Base-by-base conservation (phyloP, 2,329 filamentous ascomycete species). In the Westerdykella ornata region DNA sequence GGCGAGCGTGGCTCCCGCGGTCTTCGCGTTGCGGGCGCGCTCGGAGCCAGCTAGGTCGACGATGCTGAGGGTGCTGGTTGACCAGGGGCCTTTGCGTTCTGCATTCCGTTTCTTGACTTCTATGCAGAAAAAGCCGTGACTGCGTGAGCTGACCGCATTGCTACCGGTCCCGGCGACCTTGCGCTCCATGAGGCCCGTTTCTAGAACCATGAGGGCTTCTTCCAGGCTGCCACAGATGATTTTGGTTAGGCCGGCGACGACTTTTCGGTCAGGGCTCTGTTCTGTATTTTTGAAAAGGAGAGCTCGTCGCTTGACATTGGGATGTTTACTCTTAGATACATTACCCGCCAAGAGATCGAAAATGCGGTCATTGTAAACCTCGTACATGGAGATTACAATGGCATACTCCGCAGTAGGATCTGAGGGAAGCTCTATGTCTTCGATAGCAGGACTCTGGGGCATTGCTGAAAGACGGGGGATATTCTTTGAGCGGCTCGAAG, bases 341-440 rank as follows among this genome's bases (percentile, higher is more conserved):
- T 78, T 75, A 0, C 75, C 72, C 0, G 84, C 85, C 1, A 98
- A 73, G 0, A 98, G 79, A 57, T 98, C 92, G 63, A 94, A 97
- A 51, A 98, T 97, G 28, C 89, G 82, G 68, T 98, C 90, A 60
- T 98, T 98, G 71, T 98, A 96, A 1, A 98, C 90, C 65, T 98
- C 92, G 66, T 97, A 97, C 89, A 98, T 98, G 40, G 88, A 95
- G 16, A 98, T 76, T 9, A 98, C 72, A 40, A 98, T 81, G 4
- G 85, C 84, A 54, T 96, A 96, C 53, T 95, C 87, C 41, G 83
- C 79, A 15, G 77, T 76, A 1, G 74, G 72, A 47, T 89, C 84
- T 36, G 80, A 72, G 0, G 79, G 74, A 0, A 94, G 73, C 4
- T 75, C 70, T 33, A 94, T 72, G 38, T 81, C 74, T 64, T 81